Evolutionary conservation across 2,329 filamentous ascomycete species (phyloP).

Genomic region (Microdochium nivale): DNA sequence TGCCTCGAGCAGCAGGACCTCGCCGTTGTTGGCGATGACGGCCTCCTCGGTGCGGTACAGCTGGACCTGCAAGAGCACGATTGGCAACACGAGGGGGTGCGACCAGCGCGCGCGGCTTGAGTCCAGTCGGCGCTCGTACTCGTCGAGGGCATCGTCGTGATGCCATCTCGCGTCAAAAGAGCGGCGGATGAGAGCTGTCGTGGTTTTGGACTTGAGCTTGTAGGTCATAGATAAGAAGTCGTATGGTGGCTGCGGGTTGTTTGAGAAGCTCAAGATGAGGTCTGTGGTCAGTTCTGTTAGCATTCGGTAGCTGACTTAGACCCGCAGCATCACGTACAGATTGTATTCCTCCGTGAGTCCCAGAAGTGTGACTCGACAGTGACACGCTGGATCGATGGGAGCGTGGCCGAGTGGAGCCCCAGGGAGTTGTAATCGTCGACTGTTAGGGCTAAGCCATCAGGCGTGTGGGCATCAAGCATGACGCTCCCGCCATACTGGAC

Average conservation of each 20-base stretch:
- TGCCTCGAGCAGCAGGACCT: conserved; percentile 30
- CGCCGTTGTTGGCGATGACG: conserved; percentile 32
- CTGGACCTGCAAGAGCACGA: conserved; percentile 37
- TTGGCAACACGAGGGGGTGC: conserved; percentile 34
- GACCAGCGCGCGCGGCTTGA: conserved; percentile 34
- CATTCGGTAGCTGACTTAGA: background rate
- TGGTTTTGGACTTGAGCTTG: conserved; percentile 25
- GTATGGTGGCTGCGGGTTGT: conserved; percentile 32
- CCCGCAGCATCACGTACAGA: conserved; percentile 12
- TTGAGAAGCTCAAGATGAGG: conserved; percentile 35
- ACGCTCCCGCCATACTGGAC: conserved; percentile 6
- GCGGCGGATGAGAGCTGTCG: conserved; percentile 32
- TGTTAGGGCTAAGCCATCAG: conserved; percentile 15
- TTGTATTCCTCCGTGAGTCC: conserved; percentile 16
- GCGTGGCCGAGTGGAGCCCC: conserved; percentile 16
- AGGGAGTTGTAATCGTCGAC: conserved; percentile 17
- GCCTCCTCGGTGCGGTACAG: conserved; percentile 34
- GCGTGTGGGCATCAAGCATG: conserved; percentile 3
- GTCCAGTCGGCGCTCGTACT: conserved; percentile 36
- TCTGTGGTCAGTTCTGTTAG: conserved; percentile 16
- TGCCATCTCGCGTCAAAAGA: conserved; percentile 32
- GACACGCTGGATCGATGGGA: conserved; percentile 15
- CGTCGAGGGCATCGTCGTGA: conserved; percentile 31
- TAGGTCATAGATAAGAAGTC: conserved; percentile 39
- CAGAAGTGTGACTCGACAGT: conserved; percentile 20